Percentiles rank a stretch among this genome's conserved stretches.
Evolutionary conservation across 192 early-diverging fungal genomes (phyloP).

Genomic region (Coemansia sp.): DNA sequence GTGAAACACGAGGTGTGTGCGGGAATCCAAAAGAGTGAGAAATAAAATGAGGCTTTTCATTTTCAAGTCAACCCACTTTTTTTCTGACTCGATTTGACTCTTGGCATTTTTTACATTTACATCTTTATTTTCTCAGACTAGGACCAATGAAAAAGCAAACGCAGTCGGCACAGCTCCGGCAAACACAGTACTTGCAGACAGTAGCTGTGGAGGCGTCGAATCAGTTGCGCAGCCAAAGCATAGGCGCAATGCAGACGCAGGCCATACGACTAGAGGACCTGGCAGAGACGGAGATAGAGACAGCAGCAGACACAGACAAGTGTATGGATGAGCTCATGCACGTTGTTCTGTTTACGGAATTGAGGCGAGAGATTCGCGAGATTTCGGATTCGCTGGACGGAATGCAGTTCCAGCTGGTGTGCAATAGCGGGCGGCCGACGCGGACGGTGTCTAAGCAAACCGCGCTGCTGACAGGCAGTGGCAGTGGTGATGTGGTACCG

Average conservation of each 20-base stretch:
- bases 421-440: conserved; percentile 14
- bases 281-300: conserved; percentile 42
- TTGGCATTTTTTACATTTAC: neutral
- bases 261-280: conserved; percentile 36
- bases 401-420: conserved; percentile 21
- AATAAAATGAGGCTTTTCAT: too few relatives aligned
- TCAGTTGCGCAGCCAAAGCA: conserved; percentile 31
- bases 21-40: too few relatives aligned
- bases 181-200: conserved; percentile 38
- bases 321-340: conserved; percentile 47
- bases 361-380: conserved; percentile 37
- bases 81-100: neutral
- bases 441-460: conserved; percentile 1
- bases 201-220: conserved; percentile 34
- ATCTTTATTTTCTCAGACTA: neutral
- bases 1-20: too few relatives aligned
- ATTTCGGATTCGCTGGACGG: conserved; percentile 32
- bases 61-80: too few relatives aligned
- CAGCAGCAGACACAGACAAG: conserved; percentile 6
- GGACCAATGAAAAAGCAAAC: neutral
- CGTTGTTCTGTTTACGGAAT: conserved; percentile 33
- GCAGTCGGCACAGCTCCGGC: conserved; percentile 18
- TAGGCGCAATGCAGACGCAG: conserved; percentile 33
- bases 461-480: too few relatives aligned
- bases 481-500: neutral